Evolutionary conservation across 1,284 basidiomycete species (phyloP), one percentile per base, ranked within the genome.

Genomic region (Mrakiaceae sp.): DNA sequence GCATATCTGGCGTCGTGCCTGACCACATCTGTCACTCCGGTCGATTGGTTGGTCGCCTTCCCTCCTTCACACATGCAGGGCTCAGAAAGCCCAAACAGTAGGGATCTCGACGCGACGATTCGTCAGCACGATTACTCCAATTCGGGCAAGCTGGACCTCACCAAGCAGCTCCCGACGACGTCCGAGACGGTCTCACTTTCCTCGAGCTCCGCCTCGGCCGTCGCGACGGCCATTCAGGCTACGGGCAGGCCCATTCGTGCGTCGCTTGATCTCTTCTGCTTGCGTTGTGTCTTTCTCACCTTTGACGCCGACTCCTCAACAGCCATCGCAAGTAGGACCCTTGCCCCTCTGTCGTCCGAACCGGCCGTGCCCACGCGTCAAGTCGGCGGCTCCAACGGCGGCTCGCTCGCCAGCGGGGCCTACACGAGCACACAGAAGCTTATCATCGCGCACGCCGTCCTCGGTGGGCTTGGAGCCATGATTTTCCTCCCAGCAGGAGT

Each of bases 391-490:
- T 27, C 27, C 27, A 27, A 27, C 27, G 27, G 59, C 11, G 16
- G 12, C 51, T 39, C 58, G 16, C 39, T 60, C 5, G 10, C 49
- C 3, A 40, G 42, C 8, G n/a, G 60, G 42, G 60, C 48, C 0
- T 64, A 51, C n/a, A 64, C 58, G 8, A 7, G 40, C 16, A 27
- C 16, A 10, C 63, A 64, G 14, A n/a, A 39, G 16, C n/a, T 53
- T 10, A 54, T 64, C n/a, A 46, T 64, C 44, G 51, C 63, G 2
- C 63, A 64, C 46, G 63, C 52, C 47, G 47, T 56, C 16, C 40
- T 64, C 3, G 63, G 63, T 14, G 63, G 63, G 3, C 44, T 64
- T 8, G 58, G 52, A 10, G 49, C 49, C 52, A 60, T 64, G 58
- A 42, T 64, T 5, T 27, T 56, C 8, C 48, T 64, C 4, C 63